Evolutionary conservation across 2,329 filamentous ascomycete species (phyloP).

Genomic region (Aspergillus transmontanensis): DNA sequence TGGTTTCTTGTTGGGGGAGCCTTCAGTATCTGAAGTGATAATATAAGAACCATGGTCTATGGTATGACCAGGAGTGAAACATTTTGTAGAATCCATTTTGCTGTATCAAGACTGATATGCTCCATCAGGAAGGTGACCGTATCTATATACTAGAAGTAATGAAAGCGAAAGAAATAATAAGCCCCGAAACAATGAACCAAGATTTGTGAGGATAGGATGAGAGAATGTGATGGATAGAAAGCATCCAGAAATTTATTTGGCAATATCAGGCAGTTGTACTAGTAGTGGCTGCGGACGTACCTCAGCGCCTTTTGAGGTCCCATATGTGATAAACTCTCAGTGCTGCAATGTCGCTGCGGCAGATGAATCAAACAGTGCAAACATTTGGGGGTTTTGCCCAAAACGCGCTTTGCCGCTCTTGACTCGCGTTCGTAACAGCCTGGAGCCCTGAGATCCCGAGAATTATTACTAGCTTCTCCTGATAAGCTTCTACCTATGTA

Average conservation of each 20-base stretch:
- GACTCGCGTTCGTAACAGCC: conserved; percentile 1
- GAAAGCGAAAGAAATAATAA: conserved; percentile 1
- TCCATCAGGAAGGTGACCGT: conserved; percentile 19
- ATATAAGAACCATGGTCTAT: conserved; percentile 19
- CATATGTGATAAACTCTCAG: neutral
- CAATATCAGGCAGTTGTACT: neutral
- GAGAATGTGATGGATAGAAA: neutral
- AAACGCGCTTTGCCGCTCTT: conserved; percentile 6
- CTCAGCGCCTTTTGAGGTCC: neutral
- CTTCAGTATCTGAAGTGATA: conserved; percentile 23
- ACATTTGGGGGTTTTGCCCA: neutral
- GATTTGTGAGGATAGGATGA: neutral
- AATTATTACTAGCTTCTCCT: neutral
- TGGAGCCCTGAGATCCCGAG: neutral
- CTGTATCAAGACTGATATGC: conserved; percentile 2
- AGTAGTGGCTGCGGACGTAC: neutral
- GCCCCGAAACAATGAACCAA: neutral
- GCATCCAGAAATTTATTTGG: no score
- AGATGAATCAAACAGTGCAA: conserved; percentile 5
- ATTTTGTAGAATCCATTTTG: conserved; percentile 17
- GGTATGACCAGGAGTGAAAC: conserved; percentile 7
- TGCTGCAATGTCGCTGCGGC: neutral
- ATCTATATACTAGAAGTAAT: neutral
- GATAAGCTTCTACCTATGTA: neutral
- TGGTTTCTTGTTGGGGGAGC: conserved; percentile 43